Conservation (phyloP, 169 alveolate species). For the Cryptosporidium parvum region DNA sequence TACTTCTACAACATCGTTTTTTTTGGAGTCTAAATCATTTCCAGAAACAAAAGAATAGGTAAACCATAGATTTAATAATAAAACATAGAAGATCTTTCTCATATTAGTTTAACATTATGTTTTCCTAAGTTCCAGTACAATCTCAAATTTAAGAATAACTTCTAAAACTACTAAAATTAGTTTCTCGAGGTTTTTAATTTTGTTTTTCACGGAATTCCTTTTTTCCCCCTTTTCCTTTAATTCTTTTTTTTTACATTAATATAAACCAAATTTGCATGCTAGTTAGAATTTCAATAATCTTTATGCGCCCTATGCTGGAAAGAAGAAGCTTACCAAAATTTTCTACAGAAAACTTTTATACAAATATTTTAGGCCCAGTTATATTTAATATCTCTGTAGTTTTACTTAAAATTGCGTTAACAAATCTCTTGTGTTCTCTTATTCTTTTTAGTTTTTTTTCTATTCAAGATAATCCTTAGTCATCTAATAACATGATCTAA, state of each 20-base stretch:
- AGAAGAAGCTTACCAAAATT: no score
- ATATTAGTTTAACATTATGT: neutral
- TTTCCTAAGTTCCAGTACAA: neutral
- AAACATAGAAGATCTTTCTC: neutral
- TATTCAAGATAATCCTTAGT: neutral
- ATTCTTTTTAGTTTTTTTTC: neutral
- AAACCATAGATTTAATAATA: neutral
- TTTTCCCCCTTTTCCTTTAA: neutral
- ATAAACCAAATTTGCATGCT: neutral
- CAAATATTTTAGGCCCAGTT: neutral
- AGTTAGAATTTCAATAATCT: neutral
- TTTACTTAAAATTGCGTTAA: no score
- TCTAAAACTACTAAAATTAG: neutral
- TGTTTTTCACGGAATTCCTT: neutral
- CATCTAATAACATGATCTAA: slow-evolving; percentile 6
- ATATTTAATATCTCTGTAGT: no score
- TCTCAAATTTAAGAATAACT: neutral
- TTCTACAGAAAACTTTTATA: neutral
- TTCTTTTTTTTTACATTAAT: no score
- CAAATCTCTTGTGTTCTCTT: neutral
- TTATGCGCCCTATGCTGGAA: neutral
- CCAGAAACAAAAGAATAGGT: neutral
- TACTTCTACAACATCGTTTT: no score
- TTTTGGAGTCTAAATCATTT: neutral
- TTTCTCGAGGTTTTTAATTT: neutral